These are phyloP conservation scores for Ganoderma boninense DNA, from an alignment of 1,284 basidiomycete genomes.

Conservation along the genomic window DNA sequence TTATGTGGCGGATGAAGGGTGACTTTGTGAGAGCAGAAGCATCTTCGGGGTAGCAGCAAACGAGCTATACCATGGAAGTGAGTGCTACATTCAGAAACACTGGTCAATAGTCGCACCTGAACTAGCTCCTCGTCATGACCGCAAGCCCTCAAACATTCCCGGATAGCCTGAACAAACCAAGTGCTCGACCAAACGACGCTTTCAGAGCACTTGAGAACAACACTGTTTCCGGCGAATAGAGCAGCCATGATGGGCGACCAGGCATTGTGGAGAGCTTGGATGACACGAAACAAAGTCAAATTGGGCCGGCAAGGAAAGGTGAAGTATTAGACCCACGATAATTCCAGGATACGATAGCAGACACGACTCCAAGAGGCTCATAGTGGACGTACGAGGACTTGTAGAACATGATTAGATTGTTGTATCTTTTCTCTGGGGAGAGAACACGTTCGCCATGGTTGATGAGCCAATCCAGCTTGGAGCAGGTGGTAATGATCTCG, in stretches of 20 bases:
- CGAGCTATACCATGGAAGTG: conserved; percentile 53
- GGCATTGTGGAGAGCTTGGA: conserved; percentile 86
- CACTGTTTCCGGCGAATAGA: conserved; percentile 89
- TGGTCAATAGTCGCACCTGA: conserved; percentile 55
- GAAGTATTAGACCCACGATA: conserved; percentile 67
- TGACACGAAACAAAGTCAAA: conserved; percentile 4
- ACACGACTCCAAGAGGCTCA: conserved; percentile 93
- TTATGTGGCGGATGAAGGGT: conserved; percentile 82
- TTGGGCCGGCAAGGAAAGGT: background rate
- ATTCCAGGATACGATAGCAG: conserved; percentile 95
- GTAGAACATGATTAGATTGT: conserved; percentile 85
- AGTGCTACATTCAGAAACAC: background rate
- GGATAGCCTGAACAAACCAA: conserved; percentile 85
- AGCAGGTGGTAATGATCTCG: conserved; percentile 89
- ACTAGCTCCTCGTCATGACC: conserved; percentile 86
- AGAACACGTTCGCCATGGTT: conserved; percentile 82
- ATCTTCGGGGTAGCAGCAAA: conserved; percentile 89
- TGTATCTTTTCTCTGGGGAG: conserved; percentile 72
- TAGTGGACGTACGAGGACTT: conserved; percentile 88
- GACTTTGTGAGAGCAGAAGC: conserved; percentile 87
- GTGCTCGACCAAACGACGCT: conserved; percentile 89
- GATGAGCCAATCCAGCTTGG: conserved; percentile 90
- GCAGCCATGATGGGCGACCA: conserved; percentile 93
- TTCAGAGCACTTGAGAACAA: conserved; percentile 95
- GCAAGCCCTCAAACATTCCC: conserved; percentile 77